These are phyloP conservation scores for Fusarium metavorans DNA, from an alignment of 2,329 filamentous ascomycete genomes.

Conservation along the genomic window DNA sequence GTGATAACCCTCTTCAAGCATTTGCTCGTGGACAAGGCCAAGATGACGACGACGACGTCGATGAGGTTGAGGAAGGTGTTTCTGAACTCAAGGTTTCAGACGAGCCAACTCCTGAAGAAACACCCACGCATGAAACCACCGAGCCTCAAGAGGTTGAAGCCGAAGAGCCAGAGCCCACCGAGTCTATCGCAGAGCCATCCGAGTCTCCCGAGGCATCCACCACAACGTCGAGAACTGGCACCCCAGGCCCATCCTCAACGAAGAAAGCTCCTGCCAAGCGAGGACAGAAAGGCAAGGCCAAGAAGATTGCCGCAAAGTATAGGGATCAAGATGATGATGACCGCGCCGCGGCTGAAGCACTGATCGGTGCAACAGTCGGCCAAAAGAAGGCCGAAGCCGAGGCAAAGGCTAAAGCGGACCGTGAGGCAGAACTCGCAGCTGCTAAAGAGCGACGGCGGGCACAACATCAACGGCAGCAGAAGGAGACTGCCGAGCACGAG, in stretches of 20 bases:
- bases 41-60: slow-evolving; percentile 46
- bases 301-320: slow-evolving; percentile 91
- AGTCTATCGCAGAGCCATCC: slow-evolving; percentile 28
- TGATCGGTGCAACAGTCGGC: slow-evolving; percentile 83
- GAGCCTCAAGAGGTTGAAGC: slow-evolving; percentile 36
- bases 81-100: slow-evolving; percentile 43
- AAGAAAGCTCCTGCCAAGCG: slow-evolving; percentile 68
- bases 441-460: slow-evolving; percentile 80
- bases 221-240: slow-evolving; percentile 14
- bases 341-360: slow-evolving; percentile 81
- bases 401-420: slow-evolving; percentile 76
- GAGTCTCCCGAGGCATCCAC: slow-evolving; percentile 33
- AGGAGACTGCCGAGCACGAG: slow-evolving; percentile 81
- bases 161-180: slow-evolving; percentile 39
- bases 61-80: slow-evolving; percentile 41
- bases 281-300: slow-evolving; percentile 84
- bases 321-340: slow-evolving; percentile 96
- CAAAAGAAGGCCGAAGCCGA: slow-evolving; percentile 77
- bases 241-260: slow-evolving; percentile 29
- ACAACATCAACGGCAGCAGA: slow-evolving; percentile 83
- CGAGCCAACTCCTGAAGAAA: slow-evolving; percentile 41
- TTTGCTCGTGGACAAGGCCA: slow-evolving; percentile 35
- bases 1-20: slow-evolving; percentile 55
- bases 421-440: slow-evolving; percentile 72
- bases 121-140: slow-evolving; percentile 50